These are phyloP conservation scores for Pestalotiopsis sp. DNA, from an alignment of 2,329 filamentous ascomycete species.

Conservation along the genomic window DNA sequence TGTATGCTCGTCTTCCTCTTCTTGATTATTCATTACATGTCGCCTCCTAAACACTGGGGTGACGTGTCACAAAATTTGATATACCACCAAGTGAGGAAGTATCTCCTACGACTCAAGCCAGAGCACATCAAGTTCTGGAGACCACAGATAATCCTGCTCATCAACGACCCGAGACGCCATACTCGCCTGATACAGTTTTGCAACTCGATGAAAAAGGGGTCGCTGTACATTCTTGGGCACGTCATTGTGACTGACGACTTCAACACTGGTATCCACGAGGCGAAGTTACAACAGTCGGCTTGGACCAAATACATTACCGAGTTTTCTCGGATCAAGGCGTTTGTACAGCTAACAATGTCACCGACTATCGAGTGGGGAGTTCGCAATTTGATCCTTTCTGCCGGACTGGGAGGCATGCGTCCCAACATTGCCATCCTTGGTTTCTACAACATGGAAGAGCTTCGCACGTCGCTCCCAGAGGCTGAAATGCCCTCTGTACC, in stretches of 20 bases:
- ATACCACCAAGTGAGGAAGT: slow-evolving; percentile 84
- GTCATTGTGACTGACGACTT: slow-evolving; percentile 88
- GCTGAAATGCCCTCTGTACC: slow-evolving; percentile 57
- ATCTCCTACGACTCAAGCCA: slow-evolving; percentile 77
- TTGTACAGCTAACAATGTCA: slow-evolving; percentile 83
- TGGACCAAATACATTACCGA: slow-evolving; percentile 86
- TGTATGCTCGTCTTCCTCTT: slow-evolving; percentile 77
- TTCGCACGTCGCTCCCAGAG: slow-evolving; percentile 60
- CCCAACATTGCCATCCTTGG: slow-evolving; percentile 85
- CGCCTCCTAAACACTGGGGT: slow-evolving; percentile 85
- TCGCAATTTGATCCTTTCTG: slow-evolving; percentile 78
- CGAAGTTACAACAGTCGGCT: slow-evolving; percentile 75
- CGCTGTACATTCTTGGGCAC: slow-evolving; percentile 82
- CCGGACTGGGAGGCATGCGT: slow-evolving; percentile 83
- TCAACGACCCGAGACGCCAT: slow-evolving; percentile 81
- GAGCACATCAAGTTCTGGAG: slow-evolving; percentile 96
- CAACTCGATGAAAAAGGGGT: slow-evolving; percentile 88
- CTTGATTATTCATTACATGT: slow-evolving; percentile 81
- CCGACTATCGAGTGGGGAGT: slow-evolving; percentile 84
- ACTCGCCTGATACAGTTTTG: slow-evolving; percentile 87
- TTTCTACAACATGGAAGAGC: slow-evolving; percentile 79
- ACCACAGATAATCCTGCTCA: slow-evolving; percentile 81
- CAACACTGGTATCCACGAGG: slow-evolving; percentile 75
- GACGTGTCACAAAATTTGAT: slow-evolving; percentile 89
- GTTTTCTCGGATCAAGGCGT: slow-evolving; percentile 83